phyloP scores from a whole-genome alignment of 2,329 filamentous ascomycete genomes.

The Tetracladium maxilliforme region DNA sequence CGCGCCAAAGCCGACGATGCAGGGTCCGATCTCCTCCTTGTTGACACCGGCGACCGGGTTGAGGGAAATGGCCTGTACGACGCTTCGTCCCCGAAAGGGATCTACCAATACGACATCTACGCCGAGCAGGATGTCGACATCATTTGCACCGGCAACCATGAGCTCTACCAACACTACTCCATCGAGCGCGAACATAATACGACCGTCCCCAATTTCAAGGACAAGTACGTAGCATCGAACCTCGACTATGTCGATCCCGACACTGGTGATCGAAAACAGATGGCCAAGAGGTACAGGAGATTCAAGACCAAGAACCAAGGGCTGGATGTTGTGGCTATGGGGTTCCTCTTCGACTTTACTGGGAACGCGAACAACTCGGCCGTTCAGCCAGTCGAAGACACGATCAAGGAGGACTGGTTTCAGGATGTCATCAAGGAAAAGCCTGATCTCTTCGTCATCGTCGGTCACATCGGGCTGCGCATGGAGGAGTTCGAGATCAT shows the following conservation, averaged over 20 bases:
- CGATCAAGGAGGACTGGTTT: constrained; percentile 80
- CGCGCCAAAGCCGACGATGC: constrained; percentile 61
- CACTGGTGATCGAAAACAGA: constrained; percentile 55
- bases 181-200: constrained; percentile 63
- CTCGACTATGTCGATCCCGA: constrained; percentile 70
- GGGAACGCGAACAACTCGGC: constrained; percentile 83
- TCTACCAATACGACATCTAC: constrained; percentile 79
- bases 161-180: constrained; percentile 73
- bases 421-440: constrained; percentile 72
- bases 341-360: constrained; percentile 89
- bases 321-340: constrained; percentile 73
- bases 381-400: constrained; percentile 65
- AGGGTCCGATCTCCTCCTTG: constrained; percentile 74
- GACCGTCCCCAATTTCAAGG: constrained; percentile 71
- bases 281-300: constrained; percentile 72
- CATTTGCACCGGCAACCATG: constrained; percentile 83
- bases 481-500: constrained; percentile 68
- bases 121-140: constrained; percentile 72
- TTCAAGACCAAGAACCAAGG: constrained; percentile 86
- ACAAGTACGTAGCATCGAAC: constrained; percentile 79
- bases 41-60: constrained; percentile 87
- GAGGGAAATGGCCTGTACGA: constrained; percentile 95
- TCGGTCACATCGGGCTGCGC: constrained; percentile 71
- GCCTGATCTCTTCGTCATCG: constrained; percentile 74
- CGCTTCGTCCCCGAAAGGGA: constrained; percentile 71